phyloP scores from a whole-genome alignment of 208 protist genomes.

The Endotrypanum monterogeii region DNA sequence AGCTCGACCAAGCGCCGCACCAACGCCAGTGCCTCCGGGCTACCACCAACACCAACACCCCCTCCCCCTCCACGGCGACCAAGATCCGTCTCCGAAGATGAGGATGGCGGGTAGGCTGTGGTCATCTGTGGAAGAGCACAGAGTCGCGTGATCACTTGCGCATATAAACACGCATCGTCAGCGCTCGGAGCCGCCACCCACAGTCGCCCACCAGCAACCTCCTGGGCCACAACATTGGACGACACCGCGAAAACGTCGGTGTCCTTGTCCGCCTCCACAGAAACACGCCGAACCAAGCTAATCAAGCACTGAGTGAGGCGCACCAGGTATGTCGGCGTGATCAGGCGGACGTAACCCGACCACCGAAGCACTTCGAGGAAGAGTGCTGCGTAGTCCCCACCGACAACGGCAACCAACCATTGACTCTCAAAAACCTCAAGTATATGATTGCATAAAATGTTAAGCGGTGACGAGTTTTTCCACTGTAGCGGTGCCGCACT shows the following conservation, averaged over 20 bases:
- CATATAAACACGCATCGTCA: slow-evolving; percentile 29
- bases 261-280: neutral
- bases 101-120: slow-evolving; percentile 22
- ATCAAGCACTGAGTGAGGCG: slow-evolving; percentile 42
- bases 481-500: slow-evolving; percentile 60
- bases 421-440: slow-evolving; percentile 75
- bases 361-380: slow-evolving; percentile 51
- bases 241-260: neutral
- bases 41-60: neutral
- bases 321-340: slow-evolving; percentile 43
- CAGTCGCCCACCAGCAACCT: slow-evolving; percentile 17
- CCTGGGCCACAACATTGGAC: slow-evolving; percentile 15
- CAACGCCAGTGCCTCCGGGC: slow-evolving; percentile 1
- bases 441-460: slow-evolving; percentile 48
- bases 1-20: slow-evolving; percentile 29
- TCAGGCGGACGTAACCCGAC: slow-evolving; percentile 49
- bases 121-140: slow-evolving; percentile 25
- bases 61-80: neutral
- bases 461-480: slow-evolving; percentile 69
- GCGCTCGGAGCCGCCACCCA: slow-evolving; percentile 24
- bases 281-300: slow-evolving; percentile 43
- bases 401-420: slow-evolving; percentile 49
- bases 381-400: slow-evolving; percentile 62
- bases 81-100: neutral
- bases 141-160: slow-evolving; percentile 21